These are phyloP conservation scores for Millerozyma acaciae DNA, from an alignment of 805 yeast genomes.

Conservation along the genomic window DNA sequence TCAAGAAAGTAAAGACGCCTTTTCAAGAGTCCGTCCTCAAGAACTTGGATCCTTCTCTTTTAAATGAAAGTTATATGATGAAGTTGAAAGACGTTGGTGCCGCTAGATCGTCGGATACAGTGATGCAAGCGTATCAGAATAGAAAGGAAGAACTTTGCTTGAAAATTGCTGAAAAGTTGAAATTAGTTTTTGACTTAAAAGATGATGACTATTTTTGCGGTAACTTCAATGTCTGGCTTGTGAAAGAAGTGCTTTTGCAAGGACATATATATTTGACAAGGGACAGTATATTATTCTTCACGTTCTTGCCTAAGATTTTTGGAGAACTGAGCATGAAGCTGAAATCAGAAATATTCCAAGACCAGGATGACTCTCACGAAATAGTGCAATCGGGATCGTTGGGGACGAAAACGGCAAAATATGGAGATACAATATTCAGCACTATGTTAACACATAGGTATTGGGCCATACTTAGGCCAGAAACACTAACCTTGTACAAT, in stretches of 20 bases:
- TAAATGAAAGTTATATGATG: conserved; percentile 12
- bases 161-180: conserved; percentile 32
- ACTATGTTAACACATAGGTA: conserved; percentile 46
- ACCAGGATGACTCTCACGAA: conserved; percentile 21
- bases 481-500: conserved; percentile 63
- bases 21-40: conserved; percentile 23
- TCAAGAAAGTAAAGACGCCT: too few relatives aligned
- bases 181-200: conserved; percentile 39
- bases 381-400: conserved; percentile 34
- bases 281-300: conserved; percentile 65
- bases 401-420: conserved; percentile 35
- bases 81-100: conserved; percentile 9
- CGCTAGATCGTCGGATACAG: conserved; percentile 6
- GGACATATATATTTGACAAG: conserved; percentile 79
- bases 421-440: conserved; percentile 34
- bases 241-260: conserved; percentile 77
- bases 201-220: conserved; percentile 52
- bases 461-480: conserved; percentile 78
- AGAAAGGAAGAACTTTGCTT: conserved; percentile 17
- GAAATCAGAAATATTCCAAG: conserved; percentile 3
- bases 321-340: not conserved
- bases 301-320: conserved; percentile 55
- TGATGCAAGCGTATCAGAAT: conserved; percentile 1
- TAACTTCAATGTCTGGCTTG: conserved; percentile 76
- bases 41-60: conserved; percentile 20